phyloP scores from a whole-genome alignment of 2,329 filamentous ascomycete genomes.

The Nemania serpens region DNA sequence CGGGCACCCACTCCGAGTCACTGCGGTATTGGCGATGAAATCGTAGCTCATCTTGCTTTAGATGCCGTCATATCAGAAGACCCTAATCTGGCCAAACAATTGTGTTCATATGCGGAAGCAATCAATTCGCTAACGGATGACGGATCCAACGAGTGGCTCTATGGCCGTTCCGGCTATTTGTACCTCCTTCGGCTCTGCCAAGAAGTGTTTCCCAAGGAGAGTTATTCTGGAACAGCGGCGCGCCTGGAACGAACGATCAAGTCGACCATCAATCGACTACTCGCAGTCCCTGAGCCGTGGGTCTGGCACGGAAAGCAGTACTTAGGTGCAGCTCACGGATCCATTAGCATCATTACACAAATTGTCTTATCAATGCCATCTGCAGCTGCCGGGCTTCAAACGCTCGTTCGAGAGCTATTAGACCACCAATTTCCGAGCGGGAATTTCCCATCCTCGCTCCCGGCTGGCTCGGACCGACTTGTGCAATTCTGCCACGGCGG shows the following conservation, averaged over 20 bases:
- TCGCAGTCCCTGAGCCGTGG: slow-evolving; percentile 60
- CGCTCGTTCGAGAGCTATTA: slow-evolving; percentile 59
- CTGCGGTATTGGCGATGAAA: slow-evolving; percentile 57
- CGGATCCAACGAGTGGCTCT: slow-evolving; percentile 64
- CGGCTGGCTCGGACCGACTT: slow-evolving; percentile 41
- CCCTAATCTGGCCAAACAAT: slow-evolving; percentile 43
- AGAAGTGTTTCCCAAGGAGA: slow-evolving; percentile 28
- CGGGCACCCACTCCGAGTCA: slow-evolving; percentile 46
- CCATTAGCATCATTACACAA: slow-evolving; percentile 73
- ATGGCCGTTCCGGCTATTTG: slow-evolving; percentile 69
- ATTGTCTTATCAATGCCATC: slow-evolving; percentile 62
- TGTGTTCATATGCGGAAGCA: slow-evolving; percentile 48
- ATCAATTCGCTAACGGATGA: slow-evolving; percentile 52
- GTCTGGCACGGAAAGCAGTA: slow-evolving; percentile 66
- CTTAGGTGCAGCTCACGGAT: slow-evolving; percentile 69
- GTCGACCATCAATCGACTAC: slow-evolving; percentile 63
- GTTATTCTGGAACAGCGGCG: slow-evolving; percentile 54
- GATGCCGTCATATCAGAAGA: slow-evolving; percentile 49
- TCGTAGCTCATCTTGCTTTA: slow-evolving; percentile 52
- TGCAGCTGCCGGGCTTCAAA: slow-evolving; percentile 58
- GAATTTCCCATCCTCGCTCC: slow-evolving; percentile 65
- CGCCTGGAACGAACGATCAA: slow-evolving; percentile 59
- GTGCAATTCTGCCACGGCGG: slow-evolving; percentile 73
- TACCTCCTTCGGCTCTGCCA: slow-evolving; percentile 69
- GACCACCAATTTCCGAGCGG: slow-evolving; percentile 64